Evolutionary conservation across 805 yeast species (phyloP).

Genomic region (Naumovozyma dairenensis): DNA sequence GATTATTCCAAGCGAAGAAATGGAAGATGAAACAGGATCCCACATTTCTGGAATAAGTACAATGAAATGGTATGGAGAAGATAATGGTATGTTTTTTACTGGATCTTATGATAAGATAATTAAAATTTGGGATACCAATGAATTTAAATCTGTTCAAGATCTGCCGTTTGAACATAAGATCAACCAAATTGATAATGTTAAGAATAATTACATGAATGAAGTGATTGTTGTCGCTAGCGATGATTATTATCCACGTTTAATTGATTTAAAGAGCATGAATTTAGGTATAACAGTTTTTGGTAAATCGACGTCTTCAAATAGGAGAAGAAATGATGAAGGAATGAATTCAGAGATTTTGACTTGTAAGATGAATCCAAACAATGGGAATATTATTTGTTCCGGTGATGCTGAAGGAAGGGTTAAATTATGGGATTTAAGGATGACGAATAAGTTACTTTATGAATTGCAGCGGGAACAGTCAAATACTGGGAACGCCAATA

Average conservation of each 20-base stretch:
- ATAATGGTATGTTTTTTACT: constrained; percentile 75
- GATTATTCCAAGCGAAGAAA: too few species aligned
- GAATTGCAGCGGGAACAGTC: constrained; percentile 9
- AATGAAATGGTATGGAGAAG: constrained; percentile 82
- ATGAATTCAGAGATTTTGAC: constrained; percentile 30
- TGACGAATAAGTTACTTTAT: constrained; percentile 15
- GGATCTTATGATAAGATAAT: constrained; percentile 72
- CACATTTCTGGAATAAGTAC: constrained; percentile 70
- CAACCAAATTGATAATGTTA: constrained; percentile 45
- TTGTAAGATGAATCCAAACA: constrained; percentile 67
- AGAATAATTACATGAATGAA: constrained; percentile 22
- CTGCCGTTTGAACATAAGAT: constrained; percentile 55
- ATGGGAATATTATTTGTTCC: constrained; percentile 53
- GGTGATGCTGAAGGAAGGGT: constrained; percentile 80
- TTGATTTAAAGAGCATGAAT: constrained; percentile 67
- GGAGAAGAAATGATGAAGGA: constrained; percentile 37
- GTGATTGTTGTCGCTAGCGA: constrained; percentile 64
- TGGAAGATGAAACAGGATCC: too few species aligned
- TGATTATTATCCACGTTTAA: constrained; percentile 54
- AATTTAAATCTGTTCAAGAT: constrained; percentile 53
- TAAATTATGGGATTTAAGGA: constrained; percentile 76
- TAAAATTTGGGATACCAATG: constrained; percentile 72
- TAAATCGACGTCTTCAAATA: constrained; percentile 44
- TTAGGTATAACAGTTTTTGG: constrained; percentile 64
- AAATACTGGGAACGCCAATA: background rate